Percentiles rank a stretch among this genome's conserved stretches.
Conservation (phyloP, 371 early-diverging fungal species). For the Mucor saturninus region DNA sequence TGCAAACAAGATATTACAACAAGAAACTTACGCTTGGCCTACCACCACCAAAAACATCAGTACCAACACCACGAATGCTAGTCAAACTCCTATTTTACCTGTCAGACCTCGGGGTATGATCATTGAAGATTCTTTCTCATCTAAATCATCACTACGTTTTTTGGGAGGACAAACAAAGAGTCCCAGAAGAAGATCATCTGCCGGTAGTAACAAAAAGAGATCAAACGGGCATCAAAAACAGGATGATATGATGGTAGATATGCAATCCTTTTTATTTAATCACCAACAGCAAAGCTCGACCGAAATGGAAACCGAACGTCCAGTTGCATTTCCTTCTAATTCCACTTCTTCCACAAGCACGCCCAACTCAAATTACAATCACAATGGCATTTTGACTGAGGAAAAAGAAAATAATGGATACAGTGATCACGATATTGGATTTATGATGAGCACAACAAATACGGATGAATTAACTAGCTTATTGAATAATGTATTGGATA, state of each 20-base stretch:
- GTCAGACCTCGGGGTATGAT: constrained; percentile 12
- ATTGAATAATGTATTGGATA: constrained; percentile 20
- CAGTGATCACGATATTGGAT: background rate
- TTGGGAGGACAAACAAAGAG: constrained; percentile 16
- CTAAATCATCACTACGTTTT: background rate
- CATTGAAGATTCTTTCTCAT: background rate
- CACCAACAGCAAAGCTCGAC: background rate
- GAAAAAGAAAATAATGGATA: background rate
- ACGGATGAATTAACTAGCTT: constrained; percentile 27
- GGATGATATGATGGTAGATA: constrained; percentile 13
- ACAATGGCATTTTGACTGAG: background rate
- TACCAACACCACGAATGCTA: background rate
- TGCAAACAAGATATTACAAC: constrained; percentile 12
- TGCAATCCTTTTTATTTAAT: constrained; percentile 10
- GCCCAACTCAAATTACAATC: constrained; percentile 5
- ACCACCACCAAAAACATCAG: constrained; percentile 3
- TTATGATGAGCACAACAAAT: constrained; percentile 8
- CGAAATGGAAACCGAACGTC: background rate
- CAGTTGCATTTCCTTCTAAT: background rate
- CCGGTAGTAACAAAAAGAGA: background rate
- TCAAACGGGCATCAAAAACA: constrained; percentile 3
- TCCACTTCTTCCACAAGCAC: background rate
- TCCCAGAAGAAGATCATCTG: constrained; percentile 10
- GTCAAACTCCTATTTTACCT: constrained; percentile 2
- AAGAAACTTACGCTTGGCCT: background rate